Conservation (phyloP, 352 stramenopile species). For the Phytophthora foliorum region DNA sequence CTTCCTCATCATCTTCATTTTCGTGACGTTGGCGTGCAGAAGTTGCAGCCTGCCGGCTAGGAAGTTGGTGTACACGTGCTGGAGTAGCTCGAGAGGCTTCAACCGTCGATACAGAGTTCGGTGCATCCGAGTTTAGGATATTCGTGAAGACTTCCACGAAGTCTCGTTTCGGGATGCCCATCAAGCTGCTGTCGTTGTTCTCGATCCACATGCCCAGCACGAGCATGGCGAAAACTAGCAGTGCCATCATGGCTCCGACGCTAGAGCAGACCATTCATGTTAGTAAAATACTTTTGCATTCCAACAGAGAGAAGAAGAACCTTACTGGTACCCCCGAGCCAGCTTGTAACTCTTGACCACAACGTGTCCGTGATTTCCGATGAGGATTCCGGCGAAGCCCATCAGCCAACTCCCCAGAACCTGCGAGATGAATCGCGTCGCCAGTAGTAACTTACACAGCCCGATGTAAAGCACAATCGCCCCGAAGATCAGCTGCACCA, state of each 20-base stretch:
- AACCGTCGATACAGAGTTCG: constrained; percentile 11
- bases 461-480: constrained; percentile 26
- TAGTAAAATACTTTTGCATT: constrained; percentile 1
- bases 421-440: constrained; percentile 63
- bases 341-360: constrained; percentile 60
- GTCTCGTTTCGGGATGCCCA: constrained; percentile 70
- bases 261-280: constrained; percentile 17
- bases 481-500: constrained; percentile 42
- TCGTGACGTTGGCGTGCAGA: constrained; percentile 5
- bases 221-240: constrained; percentile 61
- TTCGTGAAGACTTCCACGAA: constrained; percentile 72
- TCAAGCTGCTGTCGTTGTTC: constrained; percentile 77
- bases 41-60: neutral
- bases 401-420: constrained; percentile 71
- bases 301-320: neutral
- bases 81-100: neutral
- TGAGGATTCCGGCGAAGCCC: constrained; percentile 58
- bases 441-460: constrained; percentile 62
- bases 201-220: constrained; percentile 76
- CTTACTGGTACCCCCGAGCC: constrained; percentile 56
- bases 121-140: constrained; percentile 62
- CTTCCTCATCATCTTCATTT: constrained; percentile 22
- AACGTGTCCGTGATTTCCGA: constrained; percentile 69
- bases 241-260: constrained; percentile 51
- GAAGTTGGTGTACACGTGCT: constrained; percentile 25